Evolutionary conservation across 1,284 basidiomycete species (phyloP), one percentile per base, ranked within the genome.

Genomic region (Ustilago shanxiensis): DNA sequence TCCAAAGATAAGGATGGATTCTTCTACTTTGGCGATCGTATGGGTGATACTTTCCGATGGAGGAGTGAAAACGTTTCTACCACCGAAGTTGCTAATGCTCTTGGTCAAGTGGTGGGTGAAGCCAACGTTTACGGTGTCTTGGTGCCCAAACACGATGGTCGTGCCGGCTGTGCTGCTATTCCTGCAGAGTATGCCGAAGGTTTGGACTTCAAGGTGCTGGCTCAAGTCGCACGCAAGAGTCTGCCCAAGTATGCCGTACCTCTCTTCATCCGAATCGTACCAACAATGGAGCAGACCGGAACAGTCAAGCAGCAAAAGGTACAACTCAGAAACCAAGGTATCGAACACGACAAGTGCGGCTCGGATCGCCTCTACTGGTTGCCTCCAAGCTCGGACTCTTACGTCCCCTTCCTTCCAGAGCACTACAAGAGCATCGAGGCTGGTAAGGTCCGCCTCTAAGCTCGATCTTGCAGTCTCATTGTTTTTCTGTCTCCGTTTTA

Each of bases 231-330:
- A 0, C 37, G 74, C 18, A 82, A 81, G 63, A 57, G 60, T 9
- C 63, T 86, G 31, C 86, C 86, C 33, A 85, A 83, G 57, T 86
- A 86, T 64, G 86, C 85, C n/a, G 83, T 84, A 20, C 86, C 86
- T 9, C 72, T 86, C 41, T 86, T 86, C 62, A 55, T 86, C 26
- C 67, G 86, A 2, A 59, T 86, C 64, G 85, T 86, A 13, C 82
- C 81, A 26, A 45, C 47, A 20, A 74, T 83, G 72, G 82, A 84
- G 41, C 60, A 73, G 47, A 85, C 79, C 2, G 86, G 85, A 26
- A 86, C 86, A 4, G 79, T 79, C 62, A 86, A 86, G 58, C 83
- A 85, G 67, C 72, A 81, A 28, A 86, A 86, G 53, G 83, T 83
- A 11, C 75, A 69, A 18, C 66, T 86, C 11, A 60, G 86, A 5